Evolutionary conservation across 2,329 filamentous ascomycete genomes (phyloP).

Genomic region (Ceratocystis papillata): DNA sequence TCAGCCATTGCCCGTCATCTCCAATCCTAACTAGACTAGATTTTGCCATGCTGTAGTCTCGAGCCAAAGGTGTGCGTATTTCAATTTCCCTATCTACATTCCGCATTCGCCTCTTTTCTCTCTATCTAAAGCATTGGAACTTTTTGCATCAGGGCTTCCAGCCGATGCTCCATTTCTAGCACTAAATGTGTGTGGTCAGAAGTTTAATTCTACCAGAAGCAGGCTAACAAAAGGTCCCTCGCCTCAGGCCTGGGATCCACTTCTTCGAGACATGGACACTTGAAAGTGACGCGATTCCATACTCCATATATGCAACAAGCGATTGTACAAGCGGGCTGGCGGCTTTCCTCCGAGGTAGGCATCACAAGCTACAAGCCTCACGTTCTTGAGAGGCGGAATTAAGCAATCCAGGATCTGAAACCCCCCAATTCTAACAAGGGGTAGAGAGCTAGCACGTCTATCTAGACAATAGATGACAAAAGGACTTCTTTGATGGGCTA

Average conservation of each 20-base stretch:
- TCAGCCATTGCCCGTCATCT: too few relatives aligned
- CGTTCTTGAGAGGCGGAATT: neutral
- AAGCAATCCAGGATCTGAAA: neutral
- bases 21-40: too few relatives aligned
- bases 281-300: neutral
- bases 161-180: neutral
- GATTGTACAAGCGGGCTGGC: neutral
- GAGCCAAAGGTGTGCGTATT: too few relatives aligned
- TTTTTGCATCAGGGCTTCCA: conserved; percentile 19
- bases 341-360: too few relatives aligned
- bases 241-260: neutral
- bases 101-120: neutral
- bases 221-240: conserved; percentile 13
- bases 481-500: neutral
- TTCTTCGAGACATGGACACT: neutral
- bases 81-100: neutral
- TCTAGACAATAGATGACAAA: neutral
- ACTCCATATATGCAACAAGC: neutral
- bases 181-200: conserved; percentile 10
- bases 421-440: too few relatives aligned
- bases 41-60: too few relatives aligned
- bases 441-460: too few relatives aligned
- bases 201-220: conserved; percentile 3
- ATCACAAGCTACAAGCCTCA: neutral
- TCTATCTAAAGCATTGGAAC: conserved; percentile 14